A percentile compares a stretch with the other conserved stretches of the same genome.
Conservation (phyloP, 176 grass and related monocot species). For the Pontederia crassipes region DNA sequence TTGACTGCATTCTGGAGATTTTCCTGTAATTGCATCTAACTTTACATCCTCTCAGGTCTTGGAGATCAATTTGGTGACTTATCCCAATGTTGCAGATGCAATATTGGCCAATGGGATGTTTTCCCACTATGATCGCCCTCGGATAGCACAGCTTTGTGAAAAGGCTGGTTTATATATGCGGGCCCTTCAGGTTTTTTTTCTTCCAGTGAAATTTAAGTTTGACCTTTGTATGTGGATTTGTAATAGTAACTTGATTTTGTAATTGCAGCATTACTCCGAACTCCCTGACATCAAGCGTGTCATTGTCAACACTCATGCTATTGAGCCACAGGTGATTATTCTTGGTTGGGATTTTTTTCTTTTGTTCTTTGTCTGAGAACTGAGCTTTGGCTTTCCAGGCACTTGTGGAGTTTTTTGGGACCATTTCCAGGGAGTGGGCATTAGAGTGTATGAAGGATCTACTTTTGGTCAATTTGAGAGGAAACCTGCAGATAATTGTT, state of each 20-base stretch:
- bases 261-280: constrained; percentile 79
- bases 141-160: constrained; percentile 90
- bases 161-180: constrained; percentile 82
- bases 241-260: constrained; percentile 20
- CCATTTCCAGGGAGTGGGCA: constrained; percentile 78
- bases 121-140: constrained; percentile 86
- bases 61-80: constrained; percentile 89
- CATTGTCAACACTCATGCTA: constrained; percentile 92
- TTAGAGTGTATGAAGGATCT: constrained; percentile 95
- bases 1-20: not conserved
- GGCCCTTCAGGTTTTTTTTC: constrained; percentile 58
- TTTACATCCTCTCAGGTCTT: constrained; percentile 54
- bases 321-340: constrained; percentile 76
- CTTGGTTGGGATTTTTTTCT: not conserved
- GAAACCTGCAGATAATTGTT: constrained; percentile 91
- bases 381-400: constrained; percentile 28
- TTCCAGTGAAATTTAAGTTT: constrained; percentile 11
- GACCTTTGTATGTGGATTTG: constrained; percentile 9
- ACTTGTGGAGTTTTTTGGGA: constrained; percentile 93
- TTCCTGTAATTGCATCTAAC: not conserved
- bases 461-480: constrained; percentile 73
- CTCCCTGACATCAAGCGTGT: constrained; percentile 86
- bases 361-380: constrained; percentile 1
- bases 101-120: constrained; percentile 97
- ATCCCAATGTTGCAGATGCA: constrained; percentile 96